Evolutionary conservation across 441 rosid genomes (phyloP).

Genomic region (Euphorbia schlechtendalii): DNA sequence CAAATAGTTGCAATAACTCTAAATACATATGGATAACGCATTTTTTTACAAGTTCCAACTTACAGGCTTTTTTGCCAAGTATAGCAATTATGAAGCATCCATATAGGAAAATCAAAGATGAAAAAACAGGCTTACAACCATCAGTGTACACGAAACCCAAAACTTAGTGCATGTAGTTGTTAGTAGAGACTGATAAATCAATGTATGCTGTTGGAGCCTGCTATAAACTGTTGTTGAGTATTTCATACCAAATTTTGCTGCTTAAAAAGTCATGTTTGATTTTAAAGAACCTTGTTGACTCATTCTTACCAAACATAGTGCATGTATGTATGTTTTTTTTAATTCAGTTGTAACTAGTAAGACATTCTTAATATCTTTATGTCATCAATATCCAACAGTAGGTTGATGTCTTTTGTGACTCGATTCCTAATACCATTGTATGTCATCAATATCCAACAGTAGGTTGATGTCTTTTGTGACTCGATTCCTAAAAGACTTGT

Average conservation of each 20-base stretch:
- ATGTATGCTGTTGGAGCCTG: too few relatives aligned
- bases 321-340: too few relatives aligned
- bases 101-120: not conserved
- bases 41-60: too few relatives aligned
- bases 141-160: not conserved
- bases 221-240: too few relatives aligned
- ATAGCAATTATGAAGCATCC: not conserved
- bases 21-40: constrained; percentile 1
- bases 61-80: not conserved
- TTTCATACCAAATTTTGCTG: not conserved
- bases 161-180: not conserved
- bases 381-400: not conserved
- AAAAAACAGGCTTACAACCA: not conserved
- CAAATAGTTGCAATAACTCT: not conserved
- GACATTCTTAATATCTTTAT: too few relatives aligned
- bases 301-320: too few relatives aligned
- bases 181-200: not conserved
- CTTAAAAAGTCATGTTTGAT: not conserved
- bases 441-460: not conserved
- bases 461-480: not conserved
- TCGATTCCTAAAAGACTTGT: not conserved
- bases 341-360: too few relatives aligned
- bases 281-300: not conserved
- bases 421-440: too few relatives aligned
- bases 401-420: not conserved